Evolutionary conservation across 2,329 filamentous ascomycete genomes (phyloP).

Genomic region (Cladophialophora immunda): DNA sequence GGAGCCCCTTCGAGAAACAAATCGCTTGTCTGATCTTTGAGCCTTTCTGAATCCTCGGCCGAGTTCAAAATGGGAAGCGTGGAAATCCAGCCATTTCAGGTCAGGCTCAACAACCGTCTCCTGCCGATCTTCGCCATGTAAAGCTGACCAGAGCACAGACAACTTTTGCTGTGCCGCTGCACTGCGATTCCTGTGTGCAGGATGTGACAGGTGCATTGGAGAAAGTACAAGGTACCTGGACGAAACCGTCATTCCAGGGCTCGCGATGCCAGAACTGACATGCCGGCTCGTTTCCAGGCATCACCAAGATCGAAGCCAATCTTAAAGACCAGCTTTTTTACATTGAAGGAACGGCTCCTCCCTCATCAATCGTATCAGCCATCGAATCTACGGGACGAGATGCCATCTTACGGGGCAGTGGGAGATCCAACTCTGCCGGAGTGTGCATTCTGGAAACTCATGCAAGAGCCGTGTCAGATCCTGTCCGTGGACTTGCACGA

Average conservation of each 20-base stretch:
- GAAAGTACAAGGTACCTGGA: conserved; percentile 68
- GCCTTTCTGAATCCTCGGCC: not conserved
- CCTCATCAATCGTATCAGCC: conserved; percentile 85
- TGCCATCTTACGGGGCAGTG: conserved; percentile 91
- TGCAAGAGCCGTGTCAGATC: conserved; percentile 65
- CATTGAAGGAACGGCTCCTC: conserved; percentile 86
- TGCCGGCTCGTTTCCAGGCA: conserved; percentile 61
- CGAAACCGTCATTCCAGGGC: conserved; percentile 29
- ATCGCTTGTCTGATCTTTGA: not conserved
- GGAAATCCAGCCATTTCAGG: conserved; percentile 57
- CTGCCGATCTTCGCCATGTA: not conserved
- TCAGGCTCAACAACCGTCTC: conserved; percentile 37
- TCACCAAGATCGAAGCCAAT: conserved; percentile 82
- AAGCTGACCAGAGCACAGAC: conserved; percentile 66
- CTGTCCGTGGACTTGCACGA: conserved; percentile 85
- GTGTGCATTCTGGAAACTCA: conserved; percentile 96
- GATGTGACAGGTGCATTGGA: conserved; percentile 82
- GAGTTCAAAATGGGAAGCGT: conserved; percentile 38
- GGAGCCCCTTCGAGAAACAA: not conserved
- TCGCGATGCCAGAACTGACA: conserved; percentile 21
- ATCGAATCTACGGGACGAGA: conserved; percentile 91
- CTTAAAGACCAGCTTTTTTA: conserved; percentile 83
- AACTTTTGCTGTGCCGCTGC: conserved; percentile 92
- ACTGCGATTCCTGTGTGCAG: conserved; percentile 87
- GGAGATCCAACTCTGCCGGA: conserved; percentile 86